phyloP scores from a whole-genome alignment of 805 yeast species.

The Hemisphaericaspora nanyangensis region DNA sequence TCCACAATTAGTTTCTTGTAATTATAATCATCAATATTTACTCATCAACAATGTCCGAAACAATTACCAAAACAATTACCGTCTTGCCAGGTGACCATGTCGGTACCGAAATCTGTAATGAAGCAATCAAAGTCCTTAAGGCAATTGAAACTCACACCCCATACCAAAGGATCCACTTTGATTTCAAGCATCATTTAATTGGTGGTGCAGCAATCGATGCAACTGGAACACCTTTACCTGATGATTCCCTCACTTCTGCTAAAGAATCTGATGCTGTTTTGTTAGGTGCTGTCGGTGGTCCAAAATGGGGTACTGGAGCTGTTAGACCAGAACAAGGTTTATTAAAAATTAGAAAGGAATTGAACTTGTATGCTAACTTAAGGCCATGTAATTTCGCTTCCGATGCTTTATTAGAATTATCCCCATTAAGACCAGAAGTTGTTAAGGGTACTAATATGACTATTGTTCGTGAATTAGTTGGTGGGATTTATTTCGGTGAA shows the following conservation, averaged over 20 bases:
- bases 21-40: neutral
- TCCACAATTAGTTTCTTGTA: neutral
- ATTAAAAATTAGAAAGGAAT: conserved; percentile 88
- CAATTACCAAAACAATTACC: conserved; percentile 62
- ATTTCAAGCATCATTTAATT: conserved; percentile 78
- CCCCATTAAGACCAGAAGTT: conserved; percentile 81
- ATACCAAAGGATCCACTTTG: conserved; percentile 50
- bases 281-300: conserved; percentile 98
- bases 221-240: conserved; percentile 88
- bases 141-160: conserved; percentile 60
- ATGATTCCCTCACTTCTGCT: conserved; percentile 76
- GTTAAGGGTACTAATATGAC: conserved; percentile 89
- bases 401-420: conserved; percentile 75
- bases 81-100: conserved; percentile 96
- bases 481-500: conserved; percentile 97
- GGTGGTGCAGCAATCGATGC: conserved; percentile 99
- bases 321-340: conserved; percentile 98
- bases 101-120: conserved; percentile 84
- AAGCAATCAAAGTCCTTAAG: conserved; percentile 86
- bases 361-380: conserved; percentile 90
- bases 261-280: conserved; percentile 91
- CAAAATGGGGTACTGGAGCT: conserved; percentile 96
- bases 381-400: conserved; percentile 94
- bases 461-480: conserved; percentile 94
- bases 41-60: conserved; percentile 3